phyloP scores from a whole-genome alignment of 768 basidiomycete species.

The Tylopilus plumbeoviolaceoides region DNA sequence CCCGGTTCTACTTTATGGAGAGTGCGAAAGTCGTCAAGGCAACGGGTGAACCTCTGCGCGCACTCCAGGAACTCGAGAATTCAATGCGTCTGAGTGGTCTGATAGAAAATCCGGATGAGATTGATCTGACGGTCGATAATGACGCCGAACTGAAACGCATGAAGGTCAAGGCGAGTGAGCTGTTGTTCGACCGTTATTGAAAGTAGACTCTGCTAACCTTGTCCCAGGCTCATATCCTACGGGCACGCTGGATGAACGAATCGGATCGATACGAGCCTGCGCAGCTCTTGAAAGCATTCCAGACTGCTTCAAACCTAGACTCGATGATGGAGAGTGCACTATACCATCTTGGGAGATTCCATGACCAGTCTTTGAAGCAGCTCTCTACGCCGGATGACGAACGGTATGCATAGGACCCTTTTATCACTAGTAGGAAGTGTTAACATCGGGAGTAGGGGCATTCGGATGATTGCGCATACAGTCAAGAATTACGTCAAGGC shows the following conservation, averaged over 20 bases:
- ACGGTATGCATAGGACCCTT: slow-evolving; percentile 36
- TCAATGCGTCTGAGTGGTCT: slow-evolving; percentile 55
- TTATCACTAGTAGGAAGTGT: background rate
- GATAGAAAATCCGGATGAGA: slow-evolving; percentile 39
- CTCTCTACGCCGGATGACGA: slow-evolving; percentile 50
- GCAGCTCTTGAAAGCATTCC: slow-evolving; percentile 57
- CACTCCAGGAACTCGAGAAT: slow-evolving; percentile 82
- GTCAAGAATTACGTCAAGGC: slow-evolving; percentile 66
- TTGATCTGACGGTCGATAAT: slow-evolving; percentile 55
- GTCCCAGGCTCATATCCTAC: slow-evolving; percentile 66
- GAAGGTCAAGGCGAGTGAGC: slow-evolving; percentile 64
- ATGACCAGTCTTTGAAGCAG: slow-evolving; percentile 70
- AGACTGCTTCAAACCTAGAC: slow-evolving; percentile 45
- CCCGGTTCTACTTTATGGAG: slow-evolving; percentile 80
- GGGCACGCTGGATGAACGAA: slow-evolving; percentile 91
- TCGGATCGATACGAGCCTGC: slow-evolving; percentile 73
- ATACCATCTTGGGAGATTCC: slow-evolving; percentile 85
- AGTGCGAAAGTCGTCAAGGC: slow-evolving; percentile 83
- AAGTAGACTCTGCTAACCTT: background rate
- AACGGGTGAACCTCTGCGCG: slow-evolving; percentile 76
- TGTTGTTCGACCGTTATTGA: background rate
- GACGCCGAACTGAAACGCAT: slow-evolving; percentile 46
- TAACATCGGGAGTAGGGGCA: slow-evolving; percentile 38
- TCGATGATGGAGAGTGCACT: slow-evolving; percentile 76
- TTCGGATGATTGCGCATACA: slow-evolving; percentile 63